Evolutionary conservation across 2,329 filamentous ascomycete genomes (phyloP).

Genomic region (Fusarium xylarioides): DNA sequence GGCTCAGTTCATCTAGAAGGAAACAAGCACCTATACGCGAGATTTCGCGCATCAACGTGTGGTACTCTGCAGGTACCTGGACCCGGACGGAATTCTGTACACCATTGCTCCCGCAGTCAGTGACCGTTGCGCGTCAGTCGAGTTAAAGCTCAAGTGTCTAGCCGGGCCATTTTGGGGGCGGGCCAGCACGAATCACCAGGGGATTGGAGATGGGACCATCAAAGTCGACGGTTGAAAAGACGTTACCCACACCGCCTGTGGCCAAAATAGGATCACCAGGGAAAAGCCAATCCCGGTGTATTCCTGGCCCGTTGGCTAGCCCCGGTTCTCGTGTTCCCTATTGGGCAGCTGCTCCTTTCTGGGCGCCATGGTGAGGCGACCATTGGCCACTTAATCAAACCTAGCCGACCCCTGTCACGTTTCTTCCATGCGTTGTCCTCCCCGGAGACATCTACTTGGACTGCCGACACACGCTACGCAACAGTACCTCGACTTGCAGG

Average conservation of each 20-base stretch:
- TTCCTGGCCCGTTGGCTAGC: constrained; percentile 56
- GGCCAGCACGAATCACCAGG: constrained; percentile 26
- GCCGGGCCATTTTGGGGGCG: constrained; percentile 38
- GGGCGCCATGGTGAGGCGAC: constrained; percentile 48
- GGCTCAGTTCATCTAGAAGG: constrained; percentile 28
- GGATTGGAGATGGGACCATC: constrained; percentile 26
- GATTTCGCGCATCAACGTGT: constrained; percentile 13
- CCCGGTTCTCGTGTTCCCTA: constrained; percentile 57
- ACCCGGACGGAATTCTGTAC: constrained; percentile 20
- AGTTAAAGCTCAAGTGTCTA: constrained; percentile 35
- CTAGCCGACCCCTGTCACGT: constrained; percentile 59
- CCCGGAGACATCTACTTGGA: constrained; percentile 41
- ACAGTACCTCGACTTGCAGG: constrained; percentile 25
- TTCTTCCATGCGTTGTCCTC: constrained; percentile 61
- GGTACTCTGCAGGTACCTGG: constrained; percentile 32
- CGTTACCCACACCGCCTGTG: constrained; percentile 47
- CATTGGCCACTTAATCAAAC: constrained; percentile 65
- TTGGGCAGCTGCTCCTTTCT: constrained; percentile 60
- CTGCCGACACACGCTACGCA: constrained; percentile 24
- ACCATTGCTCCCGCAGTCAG: constrained; percentile 21
- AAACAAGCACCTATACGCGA: constrained; percentile 17
- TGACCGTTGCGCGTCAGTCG: constrained; percentile 39
- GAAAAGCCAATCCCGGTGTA: constrained; percentile 49
- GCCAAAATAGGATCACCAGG: constrained; percentile 43
- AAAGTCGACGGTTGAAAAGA: constrained; percentile 21